A percentile compares a stretch with the other conserved stretches of the same genome.
These are phyloP conservation scores for Aspergillus calidoustus DNA, from an alignment of 2,329 filamentous ascomycete genomes.

Conservation along the genomic window DNA sequence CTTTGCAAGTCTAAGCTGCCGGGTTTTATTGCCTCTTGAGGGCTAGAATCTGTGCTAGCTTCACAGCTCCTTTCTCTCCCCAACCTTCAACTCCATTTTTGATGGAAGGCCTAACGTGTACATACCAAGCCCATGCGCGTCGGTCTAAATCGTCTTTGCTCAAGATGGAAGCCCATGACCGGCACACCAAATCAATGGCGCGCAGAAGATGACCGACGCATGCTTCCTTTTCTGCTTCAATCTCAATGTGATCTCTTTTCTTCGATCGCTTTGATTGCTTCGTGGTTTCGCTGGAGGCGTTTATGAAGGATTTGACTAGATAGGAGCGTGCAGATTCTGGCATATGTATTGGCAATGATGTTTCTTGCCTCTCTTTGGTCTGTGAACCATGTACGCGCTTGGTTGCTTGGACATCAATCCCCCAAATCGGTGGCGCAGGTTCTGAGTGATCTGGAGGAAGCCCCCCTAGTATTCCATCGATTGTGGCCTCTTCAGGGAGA, in stretches of 20 bases:
- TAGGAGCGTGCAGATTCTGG: slow-evolving; percentile 70
- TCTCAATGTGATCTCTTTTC: slow-evolving; percentile 53
- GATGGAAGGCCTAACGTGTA: slow-evolving; percentile 75
- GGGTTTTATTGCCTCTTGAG: slow-evolving; percentile 26
- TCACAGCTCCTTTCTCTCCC: slow-evolving; percentile 78
- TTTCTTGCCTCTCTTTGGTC: slow-evolving; percentile 24
- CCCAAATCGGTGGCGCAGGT: slow-evolving; percentile 58
- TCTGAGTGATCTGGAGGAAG: slow-evolving; percentile 10
- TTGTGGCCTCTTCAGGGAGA: slow-evolving; percentile 5
- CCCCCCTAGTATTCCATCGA: slow-evolving; percentile 23
- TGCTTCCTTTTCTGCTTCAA: slow-evolving; percentile 66
- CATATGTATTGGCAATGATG: slow-evolving; percentile 72
- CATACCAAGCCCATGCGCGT: slow-evolving; percentile 82
- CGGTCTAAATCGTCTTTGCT: slow-evolving; percentile 70
- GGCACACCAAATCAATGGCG: slow-evolving; percentile 71
- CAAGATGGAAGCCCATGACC: slow-evolving; percentile 73
- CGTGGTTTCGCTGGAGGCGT: slow-evolving; percentile 16
- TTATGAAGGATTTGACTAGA: slow-evolving; percentile 54
- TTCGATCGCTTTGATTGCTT: slow-evolving; percentile 40
- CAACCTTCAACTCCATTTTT: slow-evolving; percentile 75
- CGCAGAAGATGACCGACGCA: slow-evolving; percentile 73
- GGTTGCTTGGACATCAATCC: slow-evolving; percentile 61
- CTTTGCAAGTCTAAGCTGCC: not conserved
- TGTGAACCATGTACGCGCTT: slow-evolving; percentile 49
- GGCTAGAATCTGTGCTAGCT: slow-evolving; percentile 66